Percentiles rank a stretch among this genome's conserved stretches.
These are phyloP conservation scores for Carpinus fangiana DNA, from an alignment of 306 rosid species.

Conservation along the genomic window DNA sequence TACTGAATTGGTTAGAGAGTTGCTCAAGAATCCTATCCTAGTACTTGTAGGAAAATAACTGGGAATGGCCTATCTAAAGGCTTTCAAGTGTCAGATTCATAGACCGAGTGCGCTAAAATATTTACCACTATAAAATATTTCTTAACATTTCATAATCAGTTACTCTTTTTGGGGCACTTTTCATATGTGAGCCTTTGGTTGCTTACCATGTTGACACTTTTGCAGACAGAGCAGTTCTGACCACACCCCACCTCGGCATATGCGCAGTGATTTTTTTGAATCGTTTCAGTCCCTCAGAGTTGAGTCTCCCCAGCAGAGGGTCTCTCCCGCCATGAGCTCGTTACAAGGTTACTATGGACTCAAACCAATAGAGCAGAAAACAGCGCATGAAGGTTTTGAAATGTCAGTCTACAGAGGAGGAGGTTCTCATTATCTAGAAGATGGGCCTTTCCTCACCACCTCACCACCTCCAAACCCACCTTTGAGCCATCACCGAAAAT, in stretches of 20 bases:
- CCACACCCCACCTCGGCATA: constrained; percentile 30
- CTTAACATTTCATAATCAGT: background rate
- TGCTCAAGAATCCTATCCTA: background rate
- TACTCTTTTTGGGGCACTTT: background rate
- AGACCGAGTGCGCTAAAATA: background rate
- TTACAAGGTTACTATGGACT: constrained; percentile 82
- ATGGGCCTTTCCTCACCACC: constrained; percentile 25
- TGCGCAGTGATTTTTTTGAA: constrained; percentile 47
- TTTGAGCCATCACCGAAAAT: constrained; percentile 48
- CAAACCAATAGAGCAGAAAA: constrained; percentile 38
- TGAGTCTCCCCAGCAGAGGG: constrained; percentile 44
- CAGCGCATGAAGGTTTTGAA: constrained; percentile 36
- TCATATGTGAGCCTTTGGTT: constrained; percentile 15
- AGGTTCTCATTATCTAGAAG: constrained; percentile 41
- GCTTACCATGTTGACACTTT: constrained; percentile 21
- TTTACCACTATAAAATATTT: background rate
- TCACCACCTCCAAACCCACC: constrained; percentile 24
- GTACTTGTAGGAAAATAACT: background rate
- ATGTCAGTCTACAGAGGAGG: constrained; percentile 37
- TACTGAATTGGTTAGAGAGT: background rate
- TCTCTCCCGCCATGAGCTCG: constrained; percentile 74
- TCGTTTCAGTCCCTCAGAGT: constrained; percentile 59
- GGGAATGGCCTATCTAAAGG: background rate
- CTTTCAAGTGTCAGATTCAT: background rate
- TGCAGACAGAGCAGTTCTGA: constrained; percentile 46